phyloP scores from a whole-genome alignment of 164 flowering plant genomes.

The Annona cherimola region DNA sequence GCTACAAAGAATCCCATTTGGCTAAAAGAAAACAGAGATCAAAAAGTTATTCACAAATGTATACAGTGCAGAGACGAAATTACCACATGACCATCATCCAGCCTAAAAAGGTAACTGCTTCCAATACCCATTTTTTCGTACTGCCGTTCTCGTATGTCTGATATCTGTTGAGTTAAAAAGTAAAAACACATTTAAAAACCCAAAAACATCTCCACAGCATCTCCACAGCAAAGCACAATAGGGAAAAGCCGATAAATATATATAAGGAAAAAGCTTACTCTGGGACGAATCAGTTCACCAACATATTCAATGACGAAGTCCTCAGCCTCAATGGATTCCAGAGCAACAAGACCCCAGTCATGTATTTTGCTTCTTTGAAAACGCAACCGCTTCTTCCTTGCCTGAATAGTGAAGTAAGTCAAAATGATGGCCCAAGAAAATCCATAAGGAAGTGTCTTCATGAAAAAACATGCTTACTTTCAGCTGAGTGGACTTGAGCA shows the following conservation, averaged over 20 bases:
- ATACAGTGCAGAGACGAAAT: conserved; percentile 14
- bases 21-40: too few species aligned
- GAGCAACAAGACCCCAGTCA: conserved; percentile 98
- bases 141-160: conserved; percentile 88
- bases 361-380: conserved; percentile 97
- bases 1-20: too few species aligned
- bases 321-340: conserved; percentile 94
- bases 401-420: conserved; percentile 35
- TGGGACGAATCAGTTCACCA: conserved; percentile 89
- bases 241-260: neutral
- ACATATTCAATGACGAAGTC: conserved; percentile 99
- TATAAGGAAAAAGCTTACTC: conserved; percentile 33
- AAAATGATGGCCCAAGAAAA: neutral
- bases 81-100: conserved; percentile 99
- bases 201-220: neutral
- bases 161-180: conserved; percentile 46
- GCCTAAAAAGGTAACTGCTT: conserved; percentile 94
- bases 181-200: neutral
- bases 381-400: conserved; percentile 87
- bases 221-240: neutral
- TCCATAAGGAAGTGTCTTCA: neutral
- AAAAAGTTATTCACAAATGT: too few species aligned
- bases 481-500: conserved; percentile 77
- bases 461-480: conserved; percentile 46
- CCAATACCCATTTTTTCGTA: conserved; percentile 99